Base-by-base conservation (phyloP, 257 asterid species). In the Solanum pennellii region DNA sequence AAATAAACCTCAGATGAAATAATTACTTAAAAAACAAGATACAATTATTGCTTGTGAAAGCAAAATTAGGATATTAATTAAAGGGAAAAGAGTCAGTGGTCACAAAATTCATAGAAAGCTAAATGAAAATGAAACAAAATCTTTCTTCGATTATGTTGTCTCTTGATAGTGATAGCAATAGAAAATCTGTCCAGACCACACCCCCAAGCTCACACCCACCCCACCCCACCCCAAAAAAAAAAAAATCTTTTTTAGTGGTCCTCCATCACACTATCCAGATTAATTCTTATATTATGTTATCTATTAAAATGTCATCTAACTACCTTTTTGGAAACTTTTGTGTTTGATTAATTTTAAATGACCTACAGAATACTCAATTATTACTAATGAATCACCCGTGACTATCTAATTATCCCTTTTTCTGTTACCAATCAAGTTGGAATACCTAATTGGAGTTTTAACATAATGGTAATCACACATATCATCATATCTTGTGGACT, bases 121-220 rank as follows among this genome's bases (percentile, higher is more conserved):
- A 77, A 84, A 39, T 88, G 94, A 92, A 90, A 94, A 88, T 76
- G 96, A 95, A 83, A 87, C 86, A 72, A 94, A 89, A 92, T 93
- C 97, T 93, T 82, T 60, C 89, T 29, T 74, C 90, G 96, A 92
- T 94, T 87, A 88, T 91, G 94, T 90, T 92, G 95, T 93, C 92
- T 73, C 87, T 66, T 88, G 93, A 92, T 31, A 88, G 88, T 83
- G 98, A 93, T 66, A 45, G 85, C 85, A 42, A 87, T 88, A 85
- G 88, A 92, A 90, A 88, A 87, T 91, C 83, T 84, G 39, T 68
- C 85, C 44, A 44, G 25, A 16, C 21, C 83, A 13, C 23, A 15
- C 37, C 59, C 21, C 59, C 39, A 35, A 2, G 16, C 56, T 18
- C 56, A 5, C 56, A 6, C 56, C 11, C 20, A 0, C 33, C 59